Conservation (phyloP, 2,329 filamentous ascomycete genomes). For the Colletotrichum spinosum region DNA sequence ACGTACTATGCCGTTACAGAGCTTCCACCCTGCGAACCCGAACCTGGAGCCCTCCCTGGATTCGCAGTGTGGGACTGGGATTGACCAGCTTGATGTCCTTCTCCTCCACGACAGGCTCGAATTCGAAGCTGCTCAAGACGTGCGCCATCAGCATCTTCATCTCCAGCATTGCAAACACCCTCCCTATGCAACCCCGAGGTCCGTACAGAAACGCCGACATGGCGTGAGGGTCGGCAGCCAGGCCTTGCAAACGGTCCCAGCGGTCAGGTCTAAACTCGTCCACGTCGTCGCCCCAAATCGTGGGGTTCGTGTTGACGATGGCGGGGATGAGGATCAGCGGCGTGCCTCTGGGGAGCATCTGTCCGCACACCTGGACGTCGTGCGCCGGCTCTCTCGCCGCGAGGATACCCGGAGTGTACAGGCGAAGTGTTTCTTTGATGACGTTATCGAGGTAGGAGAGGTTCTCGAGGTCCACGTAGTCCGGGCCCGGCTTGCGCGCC, state of each 20-base stretch:
- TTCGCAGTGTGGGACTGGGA: conserved; percentile 13
- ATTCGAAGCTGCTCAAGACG: conserved; percentile 46
- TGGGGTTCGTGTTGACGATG: conserved; percentile 49
- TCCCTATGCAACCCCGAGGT: conserved; percentile 52
- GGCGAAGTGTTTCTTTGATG: conserved; percentile 56
- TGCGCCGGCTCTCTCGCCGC: conserved; percentile 45
- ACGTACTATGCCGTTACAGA: background rate
- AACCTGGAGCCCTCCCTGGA: conserved; percentile 7
- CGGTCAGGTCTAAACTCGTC: conserved; percentile 51
- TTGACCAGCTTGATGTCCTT: conserved; percentile 40
- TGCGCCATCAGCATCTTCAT: conserved; percentile 51
- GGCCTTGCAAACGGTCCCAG: conserved; percentile 46
- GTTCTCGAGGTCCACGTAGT: conserved; percentile 50
- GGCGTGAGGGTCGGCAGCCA: conserved; percentile 44
- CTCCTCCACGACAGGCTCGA: conserved; percentile 41
- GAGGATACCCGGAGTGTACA: conserved; percentile 51
- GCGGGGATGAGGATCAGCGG: conserved; percentile 49
- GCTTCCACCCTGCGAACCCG: background rate
- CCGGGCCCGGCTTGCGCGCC: conserved; percentile 50
- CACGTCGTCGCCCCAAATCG: conserved; percentile 52
- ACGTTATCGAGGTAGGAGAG: conserved; percentile 56
- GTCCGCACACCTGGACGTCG: conserved; percentile 48
- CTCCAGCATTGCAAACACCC: conserved; percentile 49
- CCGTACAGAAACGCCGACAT: conserved; percentile 52
- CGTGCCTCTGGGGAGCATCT: conserved; percentile 50